Base-by-base conservation (phyloP, 495 filamentous ascomycete species). In the Neurospora africana region DNA sequence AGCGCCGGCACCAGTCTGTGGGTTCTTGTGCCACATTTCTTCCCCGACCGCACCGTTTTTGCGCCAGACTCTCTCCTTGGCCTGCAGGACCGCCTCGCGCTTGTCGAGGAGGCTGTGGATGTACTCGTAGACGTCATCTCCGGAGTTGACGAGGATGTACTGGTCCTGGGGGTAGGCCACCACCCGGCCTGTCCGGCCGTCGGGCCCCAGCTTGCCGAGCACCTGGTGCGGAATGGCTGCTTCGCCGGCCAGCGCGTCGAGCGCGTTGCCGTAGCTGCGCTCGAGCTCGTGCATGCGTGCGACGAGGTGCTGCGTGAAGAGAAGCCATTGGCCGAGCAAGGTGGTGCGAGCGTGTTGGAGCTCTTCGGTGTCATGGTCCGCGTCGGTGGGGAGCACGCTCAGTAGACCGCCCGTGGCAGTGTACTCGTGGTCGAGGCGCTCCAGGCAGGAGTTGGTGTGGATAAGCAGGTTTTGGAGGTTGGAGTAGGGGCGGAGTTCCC, bases 381-480 rank as follows among this genome's bases (percentile, higher is more conserved):
- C 58, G 27, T 80, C 74, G 4, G 77, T 76, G 4, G 86, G 86
- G 7, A 88, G 76, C 6, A 87, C 78, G 23, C 80, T 79, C 7
- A 87, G 78, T 17, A 87, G 74, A 15, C 86, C 86, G 68, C 86
- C 86, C 72, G 83, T 82, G 68, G 81, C 79, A 61, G 79, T 80
- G 73, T 83, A 84, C 75, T 87, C 85, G 74, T 88, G 86, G 71
- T 88, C 86, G 40, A 88, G 80, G 7, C 84, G 78, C 76, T 87
- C 85, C 4, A 88, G 80, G 70, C 85, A 82, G 67, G 80, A 81
- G 73, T 87, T 86, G 72, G 85, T 85, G 76, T 88, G 86, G 77
- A 79, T 78, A 44, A 87, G 77, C 44, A 88, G 80, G 21, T 79
- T 78, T 73, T 86, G 75, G 70, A 86, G 85, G 30, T 75, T 83